Evolutionary conservation across 257 asterid species (phyloP), one percentile per base, ranked within the genome.

Genomic region (Gentiana dahurica): DNA sequence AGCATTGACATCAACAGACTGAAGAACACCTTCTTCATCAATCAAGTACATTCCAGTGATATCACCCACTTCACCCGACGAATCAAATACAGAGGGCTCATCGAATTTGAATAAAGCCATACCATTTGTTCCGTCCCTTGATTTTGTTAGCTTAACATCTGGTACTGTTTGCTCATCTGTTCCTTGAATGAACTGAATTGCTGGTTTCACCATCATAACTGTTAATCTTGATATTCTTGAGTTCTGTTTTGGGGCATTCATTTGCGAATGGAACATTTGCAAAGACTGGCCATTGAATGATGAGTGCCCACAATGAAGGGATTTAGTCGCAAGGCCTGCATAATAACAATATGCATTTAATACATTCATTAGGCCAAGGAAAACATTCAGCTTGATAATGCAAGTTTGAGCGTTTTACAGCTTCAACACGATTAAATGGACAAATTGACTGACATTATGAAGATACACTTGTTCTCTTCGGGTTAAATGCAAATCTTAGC

Each of bases 31-130:
- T 72, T 91, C 98, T 66, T 91, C 98, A 24, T 91, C 97, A 47
- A 85, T 85, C 95, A 85, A 87, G 82, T 78, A 92, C 72, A 91
- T 83, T 34, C 98, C 98, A 1, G 96, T 85, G 36, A 87, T 92
- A 15, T 85, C 97, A 46, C 97, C 97, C 39, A 88, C 93, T 32
- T 88, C 87, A 38, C 85, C 76, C 1, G 95, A 88, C 4, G 95
- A 88, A 66, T 92, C 95, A 11, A 92, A 92, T 41, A 92, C 95
- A 0, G 99, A 92, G 34, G 95, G 98, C 35, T 85, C 87, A 0
- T 80, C 69, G 54, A 92, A 92, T 13, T 68, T 70, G 77, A 92
- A 92, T 54, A 76, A 85, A 46, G 99, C 99, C 84, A 83, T 67
- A 49, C 98, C 98, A 48, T 91, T 91, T 0, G 84, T 73, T 5